Evolutionary conservation across 768 basidiomycete species (phyloP), one percentile per base, ranked within the genome.

Genomic region (Phylloporus sp.): DNA sequence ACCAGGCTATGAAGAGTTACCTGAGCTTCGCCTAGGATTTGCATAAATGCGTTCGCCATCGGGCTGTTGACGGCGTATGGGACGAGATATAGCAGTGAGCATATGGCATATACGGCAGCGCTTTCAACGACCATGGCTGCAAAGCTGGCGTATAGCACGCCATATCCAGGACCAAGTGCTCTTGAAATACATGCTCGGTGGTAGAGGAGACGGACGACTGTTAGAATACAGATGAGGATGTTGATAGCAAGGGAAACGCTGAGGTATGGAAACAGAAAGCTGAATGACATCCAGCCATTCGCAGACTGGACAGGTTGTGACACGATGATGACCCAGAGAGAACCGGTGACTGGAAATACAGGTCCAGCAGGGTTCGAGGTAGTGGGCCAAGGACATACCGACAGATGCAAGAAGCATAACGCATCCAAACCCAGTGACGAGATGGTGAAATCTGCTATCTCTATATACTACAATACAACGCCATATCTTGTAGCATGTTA

Each of bases 41-140:
- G 67, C 52, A 69, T 9, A 48, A 70, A 69, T 1, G 64, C 60
- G 39, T 59, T 58, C 20, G 66, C 58, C 26, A 69, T 32, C 2
- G 67, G 58, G 40, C 54, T 70, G 12, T 47, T 40, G 4, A n/a
- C 6, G 24, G 57, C 61, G 26, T 59, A 69, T 0, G 67, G 64
- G 20, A 71, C 31, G 32, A 71, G 61, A 48, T 71, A 72, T 0
- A 72, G 27, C 36, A 71, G 39, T 0, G 70, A 72, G 27, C 58
- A 61, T 38, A 60, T 56, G n/a, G 70, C 31, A 41, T 72, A 71
- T 15, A 72, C 56, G 9, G 68, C 53, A 13, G 70, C 68, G 9
- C 69, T 70, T 55, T 71, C 70, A 18, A 71, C 45, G 7, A 71
- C 51, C 63, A 71, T 67, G 13, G 69, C 47, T n/a, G 69, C 67